Percentiles rank a stretch among this genome's conserved stretches.
Conservation (phyloP, 192 early-diverging fungal genomes). For the Glomus cerebriforme region DNA sequence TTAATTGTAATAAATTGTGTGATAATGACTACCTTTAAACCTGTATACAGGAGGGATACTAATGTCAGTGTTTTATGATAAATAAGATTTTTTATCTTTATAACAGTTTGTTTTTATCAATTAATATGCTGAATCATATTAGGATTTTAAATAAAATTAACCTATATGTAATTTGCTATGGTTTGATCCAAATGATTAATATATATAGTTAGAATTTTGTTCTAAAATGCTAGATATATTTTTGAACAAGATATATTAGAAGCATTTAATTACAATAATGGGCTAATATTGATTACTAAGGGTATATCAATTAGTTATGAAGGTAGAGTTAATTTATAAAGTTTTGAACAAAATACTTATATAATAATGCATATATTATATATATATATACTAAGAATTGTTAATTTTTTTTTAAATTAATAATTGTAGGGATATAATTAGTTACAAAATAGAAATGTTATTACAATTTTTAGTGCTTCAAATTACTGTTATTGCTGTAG, state of each 20-base stretch:
- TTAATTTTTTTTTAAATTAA: not conserved
- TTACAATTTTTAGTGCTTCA: slow-evolving; percentile 98
- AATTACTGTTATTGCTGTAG: slow-evolving; percentile 99
- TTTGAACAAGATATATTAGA: slow-evolving; percentile 88
- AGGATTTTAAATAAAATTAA: slow-evolving; percentile 88
- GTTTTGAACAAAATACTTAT: not conserved
- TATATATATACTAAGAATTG: too few species aligned
- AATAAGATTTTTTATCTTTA: slow-evolving; percentile 97
- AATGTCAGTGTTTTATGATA: too few species aligned
- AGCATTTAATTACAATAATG: slow-evolving; percentile 93
- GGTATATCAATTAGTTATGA: slow-evolving; percentile 91
- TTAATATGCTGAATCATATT: slow-evolving; percentile 95
- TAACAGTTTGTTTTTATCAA: slow-evolving; percentile 91
- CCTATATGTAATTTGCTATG: slow-evolving; percentile 87
- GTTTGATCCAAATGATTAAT: slow-evolving; percentile 86
- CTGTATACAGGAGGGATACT: too few species aligned
- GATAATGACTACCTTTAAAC: too few species aligned
- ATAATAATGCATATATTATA: slow-evolving; percentile 23
- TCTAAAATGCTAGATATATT: slow-evolving; percentile 83
- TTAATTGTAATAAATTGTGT: too few species aligned
- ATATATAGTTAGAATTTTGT: slow-evolving; percentile 83
- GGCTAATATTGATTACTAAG: slow-evolving; percentile 93
- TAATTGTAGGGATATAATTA: slow-evolving; percentile 81
- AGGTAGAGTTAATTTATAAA: slow-evolving; percentile 45
- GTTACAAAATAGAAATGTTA: slow-evolving; percentile 97